Base-by-base conservation (phyloP, 148 eudicot species). In the Rhododendron griersonianum region DNA sequence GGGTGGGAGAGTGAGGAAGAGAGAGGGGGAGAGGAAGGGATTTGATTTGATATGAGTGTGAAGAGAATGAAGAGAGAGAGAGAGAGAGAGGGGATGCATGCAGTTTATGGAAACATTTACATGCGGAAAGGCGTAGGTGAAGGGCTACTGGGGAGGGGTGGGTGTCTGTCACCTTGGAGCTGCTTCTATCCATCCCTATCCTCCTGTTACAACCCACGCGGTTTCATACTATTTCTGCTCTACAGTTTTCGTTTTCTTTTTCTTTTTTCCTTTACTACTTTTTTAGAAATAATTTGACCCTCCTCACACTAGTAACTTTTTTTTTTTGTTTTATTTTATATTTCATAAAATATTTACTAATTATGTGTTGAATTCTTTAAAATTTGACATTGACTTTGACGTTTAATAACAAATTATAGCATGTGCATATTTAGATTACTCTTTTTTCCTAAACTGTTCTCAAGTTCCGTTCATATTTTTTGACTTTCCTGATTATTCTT, bases 51-150 rank as follows among this genome's bases (percentile, higher is more conserved):
- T 18, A 21, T 18, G 73, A 7, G 73, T 65, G 39, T n/a, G 75
- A 69, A 37, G 47, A 75, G 48, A 18, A 16, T 33, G 21, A 16
- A 37, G 81, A 45, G 48, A 30, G 39, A 71, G 76, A 30, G 41
- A 57, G 73, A 65, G 39, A 71, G 16, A 71, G 39, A 28, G 37
- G 7, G 39, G 30, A n/a, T 78, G 51, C 53, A 78, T 44, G 55
- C 81, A 44, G 81, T 41, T 47, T 78, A 44, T 11, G 30, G 81
- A 87, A 33, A 73, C 83, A 11, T 28, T 35, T 14, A 86, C 87
- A 35, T 88, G 90, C 8, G 76, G 81, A 13, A 11, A 10, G 74
- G 35, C 74, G 74, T 67, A 69, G 75, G 75, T 28, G 75, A 57
- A 41, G 45, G 69, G 28, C 75, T 28, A 67, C 7, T 61, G 9